Conservation (phyloP, 2,329 filamentous ascomycete genomes). For the Aquanectria penicillioides region DNA sequence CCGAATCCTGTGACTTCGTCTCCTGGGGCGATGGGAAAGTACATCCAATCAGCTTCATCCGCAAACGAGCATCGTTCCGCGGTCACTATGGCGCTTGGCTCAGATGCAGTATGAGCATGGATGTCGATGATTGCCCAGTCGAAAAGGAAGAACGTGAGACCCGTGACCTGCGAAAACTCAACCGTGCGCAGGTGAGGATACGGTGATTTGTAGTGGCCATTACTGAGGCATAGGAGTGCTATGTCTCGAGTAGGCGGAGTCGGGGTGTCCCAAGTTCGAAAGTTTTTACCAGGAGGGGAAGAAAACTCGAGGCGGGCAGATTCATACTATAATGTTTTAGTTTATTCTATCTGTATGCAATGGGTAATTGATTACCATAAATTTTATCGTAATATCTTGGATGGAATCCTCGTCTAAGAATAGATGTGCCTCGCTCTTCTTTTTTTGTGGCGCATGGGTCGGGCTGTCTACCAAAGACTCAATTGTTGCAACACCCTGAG, state of each 20-base stretch:
- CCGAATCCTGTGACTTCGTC: not conserved
- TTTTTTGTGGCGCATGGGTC: not conserved
- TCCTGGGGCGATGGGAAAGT: not conserved
- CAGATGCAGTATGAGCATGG: not conserved
- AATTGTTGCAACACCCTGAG: not conserved
- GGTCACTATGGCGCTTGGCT: not conserved
- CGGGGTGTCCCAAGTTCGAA: not conserved
- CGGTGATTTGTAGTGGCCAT: not conserved
- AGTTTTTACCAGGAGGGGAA: not conserved
- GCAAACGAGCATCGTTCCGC: not conserved
- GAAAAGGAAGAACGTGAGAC: not conserved
- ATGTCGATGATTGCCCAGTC: not conserved
- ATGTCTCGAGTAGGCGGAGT: not conserved
- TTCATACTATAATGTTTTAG: not conserved
- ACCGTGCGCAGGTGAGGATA: not conserved
- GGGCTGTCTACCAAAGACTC: not conserved
- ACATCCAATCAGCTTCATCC: not conserved
- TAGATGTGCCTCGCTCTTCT: not conserved
- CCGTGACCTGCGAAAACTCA: not conserved
- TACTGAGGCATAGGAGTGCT: not conserved
- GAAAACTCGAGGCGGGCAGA: not conserved
- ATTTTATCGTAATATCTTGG: not conserved
- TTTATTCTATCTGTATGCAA: not conserved
- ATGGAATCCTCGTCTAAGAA: not conserved
- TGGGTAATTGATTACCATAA: not conserved